Conservation (phyloP, 768 basidiomycete genomes). For the Coprinopsis marcescibilis region DNA sequence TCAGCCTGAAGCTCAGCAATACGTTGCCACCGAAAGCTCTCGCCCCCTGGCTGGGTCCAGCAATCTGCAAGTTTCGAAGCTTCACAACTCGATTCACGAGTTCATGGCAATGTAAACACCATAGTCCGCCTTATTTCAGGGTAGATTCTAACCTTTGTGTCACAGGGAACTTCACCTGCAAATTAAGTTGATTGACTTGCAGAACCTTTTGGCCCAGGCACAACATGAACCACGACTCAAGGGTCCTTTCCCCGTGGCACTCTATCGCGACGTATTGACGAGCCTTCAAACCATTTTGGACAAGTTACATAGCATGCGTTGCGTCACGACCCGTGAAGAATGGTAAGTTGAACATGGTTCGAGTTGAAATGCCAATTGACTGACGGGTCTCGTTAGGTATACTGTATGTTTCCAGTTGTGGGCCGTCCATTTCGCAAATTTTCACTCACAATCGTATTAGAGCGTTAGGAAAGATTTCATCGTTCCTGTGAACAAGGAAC, state of each 20-base stretch:
- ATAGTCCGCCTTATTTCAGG: neutral
- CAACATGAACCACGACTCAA: constrained; percentile 93
- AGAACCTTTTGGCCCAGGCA: constrained; percentile 80
- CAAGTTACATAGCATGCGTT: constrained; percentile 90
- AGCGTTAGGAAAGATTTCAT: constrained; percentile 84
- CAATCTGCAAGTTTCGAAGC: constrained; percentile 33
- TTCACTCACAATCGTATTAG: too few species aligned
- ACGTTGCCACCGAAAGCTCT: constrained; percentile 21
- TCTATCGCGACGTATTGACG: constrained; percentile 80
- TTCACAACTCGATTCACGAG: constrained; percentile 65
- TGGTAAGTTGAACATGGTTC: constrained; percentile 57
- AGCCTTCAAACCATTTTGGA: constrained; percentile 84
- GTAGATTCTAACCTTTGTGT: neutral
- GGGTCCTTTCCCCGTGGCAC: constrained; percentile 84
- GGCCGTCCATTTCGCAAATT: too few species aligned
- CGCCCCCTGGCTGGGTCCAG: constrained; percentile 24
- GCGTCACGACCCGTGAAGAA: constrained; percentile 93
- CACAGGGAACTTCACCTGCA: constrained; percentile 92
- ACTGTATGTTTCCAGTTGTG: too few species aligned
- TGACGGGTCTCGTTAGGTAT: constrained; percentile 2
- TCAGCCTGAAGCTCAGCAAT: constrained; percentile 21
- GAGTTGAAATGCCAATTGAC: constrained; percentile 10
- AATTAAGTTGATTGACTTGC: constrained; percentile 81
- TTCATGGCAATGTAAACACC: constrained; percentile 86
- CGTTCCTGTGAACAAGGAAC: constrained; percentile 80